Conservation (phyloP, 805 yeast genomes). For the Yarrowia osloensis region DNA sequence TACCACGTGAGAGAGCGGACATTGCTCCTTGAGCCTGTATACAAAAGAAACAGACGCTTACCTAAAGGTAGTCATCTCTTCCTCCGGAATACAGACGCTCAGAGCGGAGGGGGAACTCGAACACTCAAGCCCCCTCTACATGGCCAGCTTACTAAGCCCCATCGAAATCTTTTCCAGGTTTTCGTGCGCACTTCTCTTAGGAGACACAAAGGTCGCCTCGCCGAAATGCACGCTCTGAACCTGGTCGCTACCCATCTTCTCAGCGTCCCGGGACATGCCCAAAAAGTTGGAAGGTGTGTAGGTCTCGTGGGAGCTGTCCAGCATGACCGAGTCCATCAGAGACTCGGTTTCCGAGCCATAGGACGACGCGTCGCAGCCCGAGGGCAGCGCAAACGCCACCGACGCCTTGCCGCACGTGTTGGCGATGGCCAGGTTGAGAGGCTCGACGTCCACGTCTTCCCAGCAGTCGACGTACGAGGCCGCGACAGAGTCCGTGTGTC, state of each 20-base stretch:
- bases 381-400: conserved; percentile 16
- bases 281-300: conserved; percentile 24
- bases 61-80: too few species aligned
- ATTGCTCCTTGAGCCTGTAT: too few species aligned
- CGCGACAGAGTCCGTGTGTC: neutral
- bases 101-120: too few species aligned
- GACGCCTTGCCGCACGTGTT: conserved; percentile 26
- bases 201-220: conserved; percentile 26
- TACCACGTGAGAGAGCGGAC: too few species aligned
- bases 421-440: conserved; percentile 22
- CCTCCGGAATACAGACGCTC: too few species aligned
- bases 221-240: conserved; percentile 5
- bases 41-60: too few species aligned
- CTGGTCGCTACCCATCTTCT: conserved; percentile 18
- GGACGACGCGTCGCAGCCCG: neutral
- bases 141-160: neutral
- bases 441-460: conserved; percentile 30
- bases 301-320: conserved; percentile 27
- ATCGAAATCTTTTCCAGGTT: conserved; percentile 26
- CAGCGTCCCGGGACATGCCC: conserved; percentile 27
- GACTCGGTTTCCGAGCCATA: conserved; percentile 19
- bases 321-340: conserved; percentile 20
- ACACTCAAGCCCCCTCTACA: too few species aligned
- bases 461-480: neutral
- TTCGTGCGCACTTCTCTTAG: neutral